A percentile compares a stretch with the other conserved stretches of the same genome.
These are phyloP conservation scores for Bidens hawaiensis DNA, from an alignment of 140 eudicot genomes.

Conservation along the genomic window DNA sequence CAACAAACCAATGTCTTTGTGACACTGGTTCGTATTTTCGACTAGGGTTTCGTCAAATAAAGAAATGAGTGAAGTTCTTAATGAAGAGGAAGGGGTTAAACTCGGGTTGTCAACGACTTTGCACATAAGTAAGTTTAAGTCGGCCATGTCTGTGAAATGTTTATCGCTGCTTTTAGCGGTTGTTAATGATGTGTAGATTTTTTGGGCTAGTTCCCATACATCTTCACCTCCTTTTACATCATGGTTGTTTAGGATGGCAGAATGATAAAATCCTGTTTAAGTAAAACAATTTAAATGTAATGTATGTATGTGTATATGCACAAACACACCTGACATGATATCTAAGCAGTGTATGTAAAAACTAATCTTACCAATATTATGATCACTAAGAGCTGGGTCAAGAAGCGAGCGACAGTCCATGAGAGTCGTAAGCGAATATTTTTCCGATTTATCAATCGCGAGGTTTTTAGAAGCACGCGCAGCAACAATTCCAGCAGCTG, in stretches of 20 bases:
- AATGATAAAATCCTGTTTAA: constrained; percentile 80
- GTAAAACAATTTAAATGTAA: background rate
- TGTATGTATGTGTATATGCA: background rate
- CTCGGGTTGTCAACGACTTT: constrained; percentile 93
- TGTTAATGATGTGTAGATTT: constrained; percentile 40
- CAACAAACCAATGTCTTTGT: constrained; percentile 45
- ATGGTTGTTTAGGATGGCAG: constrained; percentile 72
- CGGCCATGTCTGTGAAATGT: constrained; percentile 91
- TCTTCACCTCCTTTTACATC: constrained; percentile 72
- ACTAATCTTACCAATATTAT: constrained; percentile 53
- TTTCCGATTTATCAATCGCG: constrained; percentile 65
- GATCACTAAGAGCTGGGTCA: constrained; percentile 68
- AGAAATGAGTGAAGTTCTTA: constrained; percentile 79
- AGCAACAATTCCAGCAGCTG: constrained; percentile 80
- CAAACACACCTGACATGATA: background rate
- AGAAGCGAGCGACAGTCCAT: constrained; percentile 79
- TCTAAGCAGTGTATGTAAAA: background rate
- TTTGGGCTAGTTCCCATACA: constrained; percentile 72
- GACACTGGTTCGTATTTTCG: constrained; percentile 32
- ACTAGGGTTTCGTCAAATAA: constrained; percentile 65
- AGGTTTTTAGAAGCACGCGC: constrained; percentile 54
- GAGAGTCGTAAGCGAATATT: constrained; percentile 77
- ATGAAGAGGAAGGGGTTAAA: constrained; percentile 76
- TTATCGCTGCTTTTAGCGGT: constrained; percentile 64
- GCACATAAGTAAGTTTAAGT: constrained; percentile 84